Evolutionary conservation across 2,329 filamentous ascomycete genomes (phyloP), one percentile per base, ranked within the genome.

Genomic region (Colletotrichum sp.): DNA sequence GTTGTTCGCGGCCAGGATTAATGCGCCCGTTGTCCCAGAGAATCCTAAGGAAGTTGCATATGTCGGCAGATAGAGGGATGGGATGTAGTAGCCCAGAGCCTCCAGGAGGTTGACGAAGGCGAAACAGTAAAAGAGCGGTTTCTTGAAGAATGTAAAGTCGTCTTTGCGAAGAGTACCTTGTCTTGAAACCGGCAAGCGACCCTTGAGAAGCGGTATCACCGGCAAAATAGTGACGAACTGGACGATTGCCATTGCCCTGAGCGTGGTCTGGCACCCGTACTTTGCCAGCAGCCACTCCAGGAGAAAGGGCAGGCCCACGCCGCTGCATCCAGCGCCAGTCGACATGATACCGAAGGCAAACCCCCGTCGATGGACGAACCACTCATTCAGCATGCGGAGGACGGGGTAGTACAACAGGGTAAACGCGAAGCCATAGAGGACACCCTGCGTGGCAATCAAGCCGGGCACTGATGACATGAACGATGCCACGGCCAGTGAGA

Each of bases 71-170:
- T 90, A 91, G 0, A 90, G 87, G 3, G 87, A 85, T 2, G 90
- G 90, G n/a, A 92, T 85, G 65, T 89, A 90, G 78, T 90, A 91
- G 0, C 89, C 90, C 27, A 87, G 83, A 39, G 86, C 88, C 78
- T 91, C 88, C 22, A 91, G 81, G 8, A 89, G 81, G 59, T 88
- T 91, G 5, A 88, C 87, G 4, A 88, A 74, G 28, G 85, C 84
- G 78, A 90, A 88, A 28, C 78, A 74, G 71, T 76, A 82, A 34
- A 82, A 82, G 1, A 81, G 27, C 1, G 80, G 79, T 28, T 78
- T 71, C 12, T 48, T 57, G 16, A 81, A 69, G 36, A 82, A 82
- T 1, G 71, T 30, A 5, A 80, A 34, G 64, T 81, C 78, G 67
- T 78, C 79, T 48, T 67, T 81, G 68, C 79, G 78, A 8, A 82